Evolutionary conservation across 805 yeast genomes (phyloP), one percentile per base, ranked within the genome.

Genomic region (Lipomyces spencermartinsiae): DNA sequence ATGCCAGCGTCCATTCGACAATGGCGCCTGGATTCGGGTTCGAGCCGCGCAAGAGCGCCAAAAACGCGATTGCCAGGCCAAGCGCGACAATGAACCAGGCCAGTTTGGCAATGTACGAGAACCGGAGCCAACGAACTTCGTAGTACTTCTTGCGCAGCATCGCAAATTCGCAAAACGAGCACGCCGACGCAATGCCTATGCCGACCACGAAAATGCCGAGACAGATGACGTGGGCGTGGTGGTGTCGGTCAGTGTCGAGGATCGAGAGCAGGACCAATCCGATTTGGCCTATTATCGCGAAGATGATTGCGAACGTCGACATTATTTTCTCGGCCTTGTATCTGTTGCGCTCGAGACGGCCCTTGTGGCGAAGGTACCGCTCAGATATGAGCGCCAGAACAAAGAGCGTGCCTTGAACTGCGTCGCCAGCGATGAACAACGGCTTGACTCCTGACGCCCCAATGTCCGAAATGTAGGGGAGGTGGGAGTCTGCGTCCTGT

Each of bases 401-500:
- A 71, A 86, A 91, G 73, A 91, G 87, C 4, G 91, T 79, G 14
- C 93, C 96, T 79, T 92, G 97, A 76, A 87, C 83, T 0, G 89
- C 91, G 1, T 91, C 82, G 73, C 97, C 89, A 19, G 89, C 80
- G 51, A 93, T 92, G 78, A 94, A 94, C 25, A 93, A 78, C 0
- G 97, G 97, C 76, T 93, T 90, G 61, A 92, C 80, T 73, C 87
- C 88, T 9, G 97, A 90, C 9, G 98, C 97, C 2, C 94, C 97
- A 61, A 93, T 85, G 75, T 93, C 91, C 2, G 97, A 90, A 61
- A 94, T 86, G 78, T 90, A 94, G 53, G 79, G 73, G 1, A 92
- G 88, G 51, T 74, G 76, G 6, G 59, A 88, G 85, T 46, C 79
- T 65, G 75, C 77, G 19, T 63, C 62, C 54, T 71, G 62, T 74